phyloP scores from a whole-genome alignment of 169 alveolate species.

The Plasmodium reichenowi region DNA sequence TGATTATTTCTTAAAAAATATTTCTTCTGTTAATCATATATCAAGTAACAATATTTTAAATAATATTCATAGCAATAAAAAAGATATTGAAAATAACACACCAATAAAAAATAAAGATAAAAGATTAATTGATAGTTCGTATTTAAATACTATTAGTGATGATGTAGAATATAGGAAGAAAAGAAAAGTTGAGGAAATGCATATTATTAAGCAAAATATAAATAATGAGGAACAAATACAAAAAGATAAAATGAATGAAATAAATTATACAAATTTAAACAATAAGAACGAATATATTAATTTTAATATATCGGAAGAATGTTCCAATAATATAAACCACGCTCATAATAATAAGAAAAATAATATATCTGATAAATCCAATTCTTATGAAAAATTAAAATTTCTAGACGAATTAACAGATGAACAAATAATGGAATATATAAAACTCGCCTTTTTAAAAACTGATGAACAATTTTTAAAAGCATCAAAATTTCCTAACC shows the following conservation, averaged over 20 bases:
- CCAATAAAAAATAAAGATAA: conserved; percentile 3
- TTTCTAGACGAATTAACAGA: conserved; percentile 56
- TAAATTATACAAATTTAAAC: background rate
- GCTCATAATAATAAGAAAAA: conserved; percentile 6
- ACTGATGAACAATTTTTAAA: conserved; percentile 70
- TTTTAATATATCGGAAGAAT: background rate
- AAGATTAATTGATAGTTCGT: background rate
- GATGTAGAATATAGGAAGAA: background rate
- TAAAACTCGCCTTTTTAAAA: conserved; percentile 60
- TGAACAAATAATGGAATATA: conserved; percentile 57
- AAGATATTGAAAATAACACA: background rate
- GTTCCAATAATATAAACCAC: background rate
- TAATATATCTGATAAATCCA: background rate
- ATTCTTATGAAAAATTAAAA: conserved; percentile 8
- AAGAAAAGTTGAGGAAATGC: conserved; percentile 1
- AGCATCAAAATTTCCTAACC: conserved; percentile 59
- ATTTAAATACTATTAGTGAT: background rate
- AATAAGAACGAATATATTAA: background rate
- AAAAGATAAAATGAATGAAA: background rate
- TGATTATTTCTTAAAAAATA: too few species aligned
- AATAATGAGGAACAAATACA: background rate
- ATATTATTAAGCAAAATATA: background rate
- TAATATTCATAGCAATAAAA: background rate
- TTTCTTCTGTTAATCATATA: too few species aligned
- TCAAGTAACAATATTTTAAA: too few species aligned